Conservation (phyloP, 2,329 filamentous ascomycete genomes). For the Lasiodiplodia sp. region DNA sequence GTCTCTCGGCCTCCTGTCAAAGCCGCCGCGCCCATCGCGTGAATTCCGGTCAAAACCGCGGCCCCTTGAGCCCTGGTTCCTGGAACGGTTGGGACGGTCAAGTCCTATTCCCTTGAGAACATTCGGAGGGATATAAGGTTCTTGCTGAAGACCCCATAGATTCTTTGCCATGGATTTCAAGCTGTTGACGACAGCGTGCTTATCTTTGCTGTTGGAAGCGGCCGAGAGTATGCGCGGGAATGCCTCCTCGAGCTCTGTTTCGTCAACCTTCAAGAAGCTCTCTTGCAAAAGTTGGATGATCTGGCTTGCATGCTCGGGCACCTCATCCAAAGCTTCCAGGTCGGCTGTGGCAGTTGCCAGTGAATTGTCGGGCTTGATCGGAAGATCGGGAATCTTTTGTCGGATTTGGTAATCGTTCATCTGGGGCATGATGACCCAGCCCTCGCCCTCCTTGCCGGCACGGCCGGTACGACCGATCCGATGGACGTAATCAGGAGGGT, state of each 20-base stretch:
- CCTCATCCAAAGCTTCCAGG: conserved; percentile 36
- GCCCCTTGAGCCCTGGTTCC: no score
- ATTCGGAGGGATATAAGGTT: conserved; percentile 36
- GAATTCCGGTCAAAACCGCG: no score
- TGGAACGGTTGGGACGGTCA: not conserved
- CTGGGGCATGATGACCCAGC: conserved; percentile 70
- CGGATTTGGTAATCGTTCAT: conserved; percentile 60
- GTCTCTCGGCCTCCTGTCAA: no score
- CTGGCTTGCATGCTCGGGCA: conserved; percentile 45
- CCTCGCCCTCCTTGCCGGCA: conserved; percentile 75
- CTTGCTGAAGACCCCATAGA: conserved; percentile 55
- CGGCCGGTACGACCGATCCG: conserved; percentile 64
- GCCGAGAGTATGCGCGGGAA: not conserved
- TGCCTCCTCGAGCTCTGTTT: not conserved
- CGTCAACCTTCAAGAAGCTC: not conserved
- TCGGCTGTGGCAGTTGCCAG: conserved; percentile 60
- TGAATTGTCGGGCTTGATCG: conserved; percentile 58
- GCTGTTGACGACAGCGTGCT: conserved; percentile 50
- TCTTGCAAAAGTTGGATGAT: not conserved
- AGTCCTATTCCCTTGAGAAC: not conserved
- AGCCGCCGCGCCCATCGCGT: no score
- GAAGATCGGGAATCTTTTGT: conserved; percentile 63
- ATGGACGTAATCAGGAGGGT: conserved; percentile 59
- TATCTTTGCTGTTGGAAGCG: conserved; percentile 38
- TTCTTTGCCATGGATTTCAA: conserved; percentile 55